Conservation (phyloP, 176 grass and related monocot genomes). For the Rhynchospora pubera region DNA sequence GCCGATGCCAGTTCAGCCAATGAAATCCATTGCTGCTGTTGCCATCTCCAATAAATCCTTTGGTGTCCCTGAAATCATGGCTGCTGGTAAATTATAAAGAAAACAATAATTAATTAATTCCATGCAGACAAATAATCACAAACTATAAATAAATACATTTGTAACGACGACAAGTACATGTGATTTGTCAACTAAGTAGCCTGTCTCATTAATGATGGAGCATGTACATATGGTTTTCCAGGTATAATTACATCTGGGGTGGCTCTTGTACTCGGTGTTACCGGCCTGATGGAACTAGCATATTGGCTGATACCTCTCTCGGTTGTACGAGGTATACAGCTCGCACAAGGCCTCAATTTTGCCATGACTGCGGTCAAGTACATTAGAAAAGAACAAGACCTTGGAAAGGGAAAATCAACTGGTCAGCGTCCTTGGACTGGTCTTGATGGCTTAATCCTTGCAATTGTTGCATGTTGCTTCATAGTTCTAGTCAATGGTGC, state of each 20-base stretch:
- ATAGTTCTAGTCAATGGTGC: constrained; percentile 66
- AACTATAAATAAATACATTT: not conserved
- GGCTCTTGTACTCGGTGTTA: constrained; percentile 60
- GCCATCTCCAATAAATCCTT: constrained; percentile 33
- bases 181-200: not conserved
- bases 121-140: not conserved
- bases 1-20: constrained; percentile 38
- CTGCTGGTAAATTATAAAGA: constrained; percentile 23
- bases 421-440: constrained; percentile 43
- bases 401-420: constrained; percentile 43
- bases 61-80: constrained; percentile 56
- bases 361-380: constrained; percentile 80
- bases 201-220: not conserved
- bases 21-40: constrained; percentile 42
- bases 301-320: constrained; percentile 77
- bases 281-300: constrained; percentile 58
- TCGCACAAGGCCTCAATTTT: constrained; percentile 79
- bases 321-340: constrained; percentile 86
- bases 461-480: constrained; percentile 46
- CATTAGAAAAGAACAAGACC: constrained; percentile 65
- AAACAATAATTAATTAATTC: not conserved
- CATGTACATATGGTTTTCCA: not conserved
- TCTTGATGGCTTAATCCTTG: constrained; percentile 71
- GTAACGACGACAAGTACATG: not conserved
- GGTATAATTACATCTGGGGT: constrained; percentile 55